Evolutionary conservation across 2,329 filamentous ascomycete genomes (phyloP).

Genomic region (Phialophora expanda): DNA sequence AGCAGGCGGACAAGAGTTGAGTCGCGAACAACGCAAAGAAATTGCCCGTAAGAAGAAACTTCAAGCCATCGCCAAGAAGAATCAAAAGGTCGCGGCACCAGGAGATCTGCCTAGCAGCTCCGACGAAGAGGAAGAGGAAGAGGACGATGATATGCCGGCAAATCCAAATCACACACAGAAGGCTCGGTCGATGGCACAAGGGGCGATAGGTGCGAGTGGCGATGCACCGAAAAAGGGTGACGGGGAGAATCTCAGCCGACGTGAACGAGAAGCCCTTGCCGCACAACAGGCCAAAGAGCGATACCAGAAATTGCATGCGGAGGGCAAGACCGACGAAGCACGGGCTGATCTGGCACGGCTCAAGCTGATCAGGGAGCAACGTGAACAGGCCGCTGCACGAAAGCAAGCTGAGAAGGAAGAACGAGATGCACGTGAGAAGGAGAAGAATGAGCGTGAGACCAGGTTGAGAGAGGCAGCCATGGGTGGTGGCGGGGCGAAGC

Average conservation of each 20-base stretch:
- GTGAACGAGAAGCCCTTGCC: constrained; percentile 79
- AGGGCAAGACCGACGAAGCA: constrained; percentile 96
- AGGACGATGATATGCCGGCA: constrained; percentile 62
- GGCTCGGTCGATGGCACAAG: constrained; percentile 68
- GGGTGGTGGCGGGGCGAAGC: constrained; percentile 42
- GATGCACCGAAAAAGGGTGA: constrained; percentile 63
- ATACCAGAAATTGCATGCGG: constrained; percentile 88
- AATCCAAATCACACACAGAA: constrained; percentile 85
- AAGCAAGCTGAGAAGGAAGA: constrained; percentile 75
- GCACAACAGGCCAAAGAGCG: constrained; percentile 86
- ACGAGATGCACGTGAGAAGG: constrained; percentile 49
- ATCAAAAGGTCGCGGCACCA: constrained; percentile 72
- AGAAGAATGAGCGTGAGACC: constrained; percentile 47
- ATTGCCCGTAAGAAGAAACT: constrained; percentile 90
- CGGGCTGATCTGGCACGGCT: constrained; percentile 85
- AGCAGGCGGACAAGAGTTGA: constrained; percentile 58
- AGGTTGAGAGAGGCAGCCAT: constrained; percentile 49
- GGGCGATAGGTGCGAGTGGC: constrained; percentile 25
- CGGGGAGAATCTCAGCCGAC: constrained; percentile 65
- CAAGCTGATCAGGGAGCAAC: constrained; percentile 79
- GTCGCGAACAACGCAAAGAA: constrained; percentile 85
- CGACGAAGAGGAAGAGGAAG: constrained; percentile 42
- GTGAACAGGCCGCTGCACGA: constrained; percentile 79
- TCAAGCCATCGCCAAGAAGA: constrained; percentile 79
- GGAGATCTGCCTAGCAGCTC: constrained; percentile 82